These are phyloP conservation scores for Sphaceloma murrayae DNA, from an alignment of 2,329 filamentous ascomycete genomes.

Conservation along the genomic window DNA sequence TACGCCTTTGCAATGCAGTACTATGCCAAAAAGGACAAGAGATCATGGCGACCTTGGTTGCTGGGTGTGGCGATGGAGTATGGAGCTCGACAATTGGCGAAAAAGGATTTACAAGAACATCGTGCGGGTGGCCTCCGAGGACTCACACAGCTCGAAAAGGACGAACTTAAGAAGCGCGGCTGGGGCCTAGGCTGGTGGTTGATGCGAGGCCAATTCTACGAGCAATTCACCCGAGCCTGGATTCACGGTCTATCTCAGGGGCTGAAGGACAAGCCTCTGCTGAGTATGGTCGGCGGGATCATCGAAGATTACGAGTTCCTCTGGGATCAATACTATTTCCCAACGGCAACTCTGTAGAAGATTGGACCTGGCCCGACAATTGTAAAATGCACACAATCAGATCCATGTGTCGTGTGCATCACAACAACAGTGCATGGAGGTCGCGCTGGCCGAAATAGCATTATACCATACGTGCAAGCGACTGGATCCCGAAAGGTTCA, in stretches of 20 bases:
- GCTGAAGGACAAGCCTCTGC: constrained; percentile 62
- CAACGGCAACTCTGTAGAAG: constrained; percentile 50
- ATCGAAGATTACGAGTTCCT: constrained; percentile 95
- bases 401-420: too few species aligned
- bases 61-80: constrained; percentile 78
- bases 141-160: constrained; percentile 73
- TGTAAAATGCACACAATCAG: background rate
- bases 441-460: too few species aligned
- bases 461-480: too few species aligned
- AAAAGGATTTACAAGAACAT: constrained; percentile 53
- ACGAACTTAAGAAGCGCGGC: constrained; percentile 78
- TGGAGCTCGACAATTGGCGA: constrained; percentile 73
- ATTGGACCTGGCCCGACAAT: too few species aligned
- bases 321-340: constrained; percentile 97
- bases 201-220: constrained; percentile 95
- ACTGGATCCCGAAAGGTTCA: too few species aligned
- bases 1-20: constrained; percentile 77
- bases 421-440: too few species aligned
- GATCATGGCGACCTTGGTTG: constrained; percentile 86
- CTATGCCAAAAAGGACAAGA: constrained; percentile 61
- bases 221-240: constrained; percentile 66
- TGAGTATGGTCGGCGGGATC: constrained; percentile 73
- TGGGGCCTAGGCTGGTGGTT: constrained; percentile 93
- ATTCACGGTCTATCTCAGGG: constrained; percentile 61
- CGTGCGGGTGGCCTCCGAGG: constrained; percentile 63